phyloP scores from a whole-genome alignment of 768 basidiomycete genomes.

The Suillus decipiens region DNA sequence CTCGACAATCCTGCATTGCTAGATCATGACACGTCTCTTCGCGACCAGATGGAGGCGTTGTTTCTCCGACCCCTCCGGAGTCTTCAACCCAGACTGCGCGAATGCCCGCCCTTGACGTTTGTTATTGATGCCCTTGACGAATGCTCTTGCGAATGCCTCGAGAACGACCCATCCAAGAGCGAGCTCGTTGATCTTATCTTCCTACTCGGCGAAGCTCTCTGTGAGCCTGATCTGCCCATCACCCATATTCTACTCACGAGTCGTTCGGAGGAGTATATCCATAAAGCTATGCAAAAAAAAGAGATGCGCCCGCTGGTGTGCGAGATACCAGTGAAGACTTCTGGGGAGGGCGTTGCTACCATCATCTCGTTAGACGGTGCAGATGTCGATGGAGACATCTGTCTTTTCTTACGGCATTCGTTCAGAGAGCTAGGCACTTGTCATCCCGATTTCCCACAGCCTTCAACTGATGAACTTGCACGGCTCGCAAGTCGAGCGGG shows the following conservation, averaged over 20 bases:
- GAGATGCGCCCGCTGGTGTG: neutral
- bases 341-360: neutral
- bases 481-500: neutral
- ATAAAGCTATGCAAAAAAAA: neutral
- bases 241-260: neutral
- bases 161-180: neutral
- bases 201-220: neutral
- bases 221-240: neutral
- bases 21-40: neutral
- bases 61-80: neutral
- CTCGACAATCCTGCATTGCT: neutral
- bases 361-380: neutral
- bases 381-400: neutral
- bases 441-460: neutral
- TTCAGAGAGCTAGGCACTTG: neutral
- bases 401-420: neutral
- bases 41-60: neutral
- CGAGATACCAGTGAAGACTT: neutral
- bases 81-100: neutral
- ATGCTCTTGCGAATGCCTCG: neutral
- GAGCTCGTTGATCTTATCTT: neutral
- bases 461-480: neutral
- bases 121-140: neutral
- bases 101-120: neutral
- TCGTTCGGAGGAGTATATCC: neutral